phyloP scores from a whole-genome alignment of 2,329 filamentous ascomycete genomes.

The Zasmidium angulare region DNA sequence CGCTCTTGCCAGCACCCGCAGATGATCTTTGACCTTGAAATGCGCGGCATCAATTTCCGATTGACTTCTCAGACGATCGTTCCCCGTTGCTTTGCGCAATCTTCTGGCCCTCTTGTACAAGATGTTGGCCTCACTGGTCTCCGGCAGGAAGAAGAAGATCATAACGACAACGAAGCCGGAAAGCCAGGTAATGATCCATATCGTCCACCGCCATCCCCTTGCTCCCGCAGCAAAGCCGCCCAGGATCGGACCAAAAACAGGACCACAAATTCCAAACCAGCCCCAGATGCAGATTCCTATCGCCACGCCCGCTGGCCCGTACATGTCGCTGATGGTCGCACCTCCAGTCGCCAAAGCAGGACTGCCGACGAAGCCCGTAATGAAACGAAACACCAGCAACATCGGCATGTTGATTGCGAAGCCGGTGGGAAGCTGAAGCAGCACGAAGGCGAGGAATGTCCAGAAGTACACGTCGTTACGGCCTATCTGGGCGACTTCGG shows the following conservation, averaged over 20 bases:
- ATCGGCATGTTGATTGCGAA: slow-evolving; percentile 52
- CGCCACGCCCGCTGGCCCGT: slow-evolving; percentile 34
- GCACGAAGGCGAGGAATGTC: slow-evolving; percentile 49
- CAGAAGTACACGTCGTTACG: slow-evolving; percentile 50
- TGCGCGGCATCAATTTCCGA: slow-evolving; percentile 36
- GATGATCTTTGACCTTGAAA: slow-evolving; percentile 36
- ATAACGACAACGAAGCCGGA: slow-evolving; percentile 35
- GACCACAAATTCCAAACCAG: slow-evolving; percentile 37
- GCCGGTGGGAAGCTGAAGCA: slow-evolving; percentile 48
- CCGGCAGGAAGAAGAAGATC: slow-evolving; percentile 36
- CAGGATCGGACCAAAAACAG: slow-evolving; percentile 39
- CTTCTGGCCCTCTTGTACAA: slow-evolving; percentile 39
- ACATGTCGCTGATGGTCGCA: slow-evolving; percentile 45
- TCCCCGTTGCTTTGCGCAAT: slow-evolving; percentile 36
- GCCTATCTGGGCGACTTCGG: slow-evolving; percentile 51
- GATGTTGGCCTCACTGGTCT: slow-evolving; percentile 40
- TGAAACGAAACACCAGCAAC: slow-evolving; percentile 52
- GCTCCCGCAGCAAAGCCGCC: slow-evolving; percentile 38
- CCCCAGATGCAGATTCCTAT: slow-evolving; percentile 42
- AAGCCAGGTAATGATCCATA: slow-evolving; percentile 41
- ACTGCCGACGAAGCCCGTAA: slow-evolving; percentile 51
- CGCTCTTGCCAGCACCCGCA: slow-evolving; percentile 42
- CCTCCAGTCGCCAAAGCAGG: slow-evolving; percentile 46
- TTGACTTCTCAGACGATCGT: slow-evolving; percentile 37
- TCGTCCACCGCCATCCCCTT: slow-evolving; percentile 15